phyloP scores from a whole-genome alignment of 2,329 filamentous ascomycete genomes.

The Rugonectria rugulosa region DNA sequence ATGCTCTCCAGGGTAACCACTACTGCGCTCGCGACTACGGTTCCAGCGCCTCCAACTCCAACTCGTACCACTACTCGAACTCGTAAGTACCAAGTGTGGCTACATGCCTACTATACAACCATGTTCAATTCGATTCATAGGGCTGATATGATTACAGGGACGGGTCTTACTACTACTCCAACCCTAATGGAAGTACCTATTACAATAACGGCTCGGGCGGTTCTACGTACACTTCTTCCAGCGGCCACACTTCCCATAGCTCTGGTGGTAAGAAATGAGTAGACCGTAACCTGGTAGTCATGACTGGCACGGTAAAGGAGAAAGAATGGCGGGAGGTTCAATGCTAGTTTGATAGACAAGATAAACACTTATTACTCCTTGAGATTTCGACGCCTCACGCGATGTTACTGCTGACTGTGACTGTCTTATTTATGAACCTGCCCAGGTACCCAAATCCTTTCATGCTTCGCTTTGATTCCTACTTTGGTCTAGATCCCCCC shows the following conservation, averaged over 20 bases:
- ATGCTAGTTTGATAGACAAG: no score
- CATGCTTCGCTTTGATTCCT: no score
- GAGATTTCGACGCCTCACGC: no score
- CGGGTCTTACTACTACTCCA: slow-evolving; percentile 78
- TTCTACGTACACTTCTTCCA: slow-evolving; percentile 67
- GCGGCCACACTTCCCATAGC: slow-evolving; percentile 42
- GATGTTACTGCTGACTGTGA: no score
- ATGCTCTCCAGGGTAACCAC: slow-evolving; percentile 66
- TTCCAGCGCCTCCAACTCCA: slow-evolving; percentile 60
- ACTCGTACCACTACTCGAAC: slow-evolving; percentile 75
- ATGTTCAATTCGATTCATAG: neutral
- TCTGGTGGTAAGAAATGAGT: slow-evolving; percentile 24
- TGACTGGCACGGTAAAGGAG: no score
- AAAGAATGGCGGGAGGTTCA: no score
- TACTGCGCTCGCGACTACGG: slow-evolving; percentile 72
- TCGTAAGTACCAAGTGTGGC: slow-evolving; percentile 46
- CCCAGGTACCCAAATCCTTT: neutral
- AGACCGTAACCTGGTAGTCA: neutral
- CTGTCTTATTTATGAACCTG: no score
- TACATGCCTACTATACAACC: no score
- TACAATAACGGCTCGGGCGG: slow-evolving; percentile 67
- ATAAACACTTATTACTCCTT: no score
- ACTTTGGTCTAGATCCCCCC: no score
- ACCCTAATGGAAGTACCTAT: slow-evolving; percentile 73
- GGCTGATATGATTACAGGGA: slow-evolving; percentile 48